Evolutionary conservation across 1,139 yeast species (phyloP), one percentile per base, ranked within the genome.

Genomic region (Blastobotrys apis): DNA sequence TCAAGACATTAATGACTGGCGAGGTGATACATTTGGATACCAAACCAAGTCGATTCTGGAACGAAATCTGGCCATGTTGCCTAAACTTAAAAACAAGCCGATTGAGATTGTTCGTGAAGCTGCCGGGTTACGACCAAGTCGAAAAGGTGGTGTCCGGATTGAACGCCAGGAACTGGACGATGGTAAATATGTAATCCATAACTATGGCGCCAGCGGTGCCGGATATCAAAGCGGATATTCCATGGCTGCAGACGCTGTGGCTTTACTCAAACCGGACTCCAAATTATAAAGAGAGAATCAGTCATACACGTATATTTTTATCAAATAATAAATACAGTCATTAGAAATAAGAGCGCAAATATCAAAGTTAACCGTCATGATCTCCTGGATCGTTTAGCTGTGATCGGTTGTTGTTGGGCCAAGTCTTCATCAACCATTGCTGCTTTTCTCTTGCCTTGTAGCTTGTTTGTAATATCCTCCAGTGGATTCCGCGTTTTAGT

Each of bases 221-320:
- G 94, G 94, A 1, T 83, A 77, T 63, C 90, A 81, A 63, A 74
- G 84, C 3, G 87, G 87, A 0, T 69, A 74, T 21, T 87, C 84
- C 1, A 80, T 81, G 82, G 76, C 80, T 2, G 55, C 62, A 35
- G 65, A 64, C 41, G 81, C 79, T 2, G 72, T 77, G 4, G 49
- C 53, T 1, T 51, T 69, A 32, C 53, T 58, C 13, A n/a, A n/a
- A n/a, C n/a, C n/a, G n/a, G n/a, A n/a, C n/a, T n/a, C n/a, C n/a
- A n/a, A n/a, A n/a, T n/a, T n/a, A n/a, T n/a, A n/a, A n/a, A n/a
- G n/a, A n/a, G n/a, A n/a, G n/a, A n/a, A n/a, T n/a, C n/a, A n/a
- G n/a, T n/a, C n/a, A n/a, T n/a, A n/a, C n/a, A n/a, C n/a, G n/a
- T n/a, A n/a, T n/a, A n/a, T n/a, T n/a, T n/a, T n/a, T n/a, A n/a